Percentiles rank a stretch among this genome's conserved stretches.
These are phyloP conservation scores for Aspergillus panamensis DNA, from an alignment of 495 filamentous ascomycete species.

Conservation along the genomic window DNA sequence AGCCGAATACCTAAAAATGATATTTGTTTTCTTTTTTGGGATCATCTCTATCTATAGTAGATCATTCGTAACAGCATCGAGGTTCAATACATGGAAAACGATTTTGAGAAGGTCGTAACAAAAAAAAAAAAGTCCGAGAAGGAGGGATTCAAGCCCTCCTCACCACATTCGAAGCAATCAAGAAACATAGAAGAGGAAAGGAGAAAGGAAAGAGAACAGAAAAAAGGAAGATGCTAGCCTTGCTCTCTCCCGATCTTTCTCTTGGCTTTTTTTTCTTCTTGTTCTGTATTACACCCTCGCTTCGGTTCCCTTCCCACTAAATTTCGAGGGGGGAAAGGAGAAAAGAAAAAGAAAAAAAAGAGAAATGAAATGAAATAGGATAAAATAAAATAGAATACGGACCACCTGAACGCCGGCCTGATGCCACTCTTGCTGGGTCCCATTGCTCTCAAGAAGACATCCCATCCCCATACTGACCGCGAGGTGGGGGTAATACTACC, in stretches of 20 bases:
- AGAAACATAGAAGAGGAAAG: background rate
- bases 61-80: conserved; percentile 50
- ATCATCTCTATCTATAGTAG: conserved; percentile 37
- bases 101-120: conserved; percentile 10
- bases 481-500: conserved; percentile 35
- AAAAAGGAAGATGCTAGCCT: conserved; percentile 3
- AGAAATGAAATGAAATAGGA: conserved; percentile 29
- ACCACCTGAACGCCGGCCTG: conserved; percentile 52
- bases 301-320: background rate
- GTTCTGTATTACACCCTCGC: background rate
- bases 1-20: conserved; percentile 18
- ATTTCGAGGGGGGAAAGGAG: conserved; percentile 15
- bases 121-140: conserved; percentile 2
- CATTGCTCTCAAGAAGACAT: conserved; percentile 28
- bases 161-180: background rate
- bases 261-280: background rate
- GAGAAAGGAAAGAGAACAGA: conserved; percentile 8
- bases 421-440: conserved; percentile 47
- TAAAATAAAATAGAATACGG: conserved; percentile 31
- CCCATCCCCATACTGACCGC: conserved; percentile 31
- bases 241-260: background rate
- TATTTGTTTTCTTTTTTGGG: conserved; percentile 16
- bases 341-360: conserved; percentile 24
- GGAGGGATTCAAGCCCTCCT: background rate
- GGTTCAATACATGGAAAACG: conserved; percentile 26